phyloP scores from a whole-genome alignment of 192 early-diverging fungal species.

The Coemansia sp. region DNA sequence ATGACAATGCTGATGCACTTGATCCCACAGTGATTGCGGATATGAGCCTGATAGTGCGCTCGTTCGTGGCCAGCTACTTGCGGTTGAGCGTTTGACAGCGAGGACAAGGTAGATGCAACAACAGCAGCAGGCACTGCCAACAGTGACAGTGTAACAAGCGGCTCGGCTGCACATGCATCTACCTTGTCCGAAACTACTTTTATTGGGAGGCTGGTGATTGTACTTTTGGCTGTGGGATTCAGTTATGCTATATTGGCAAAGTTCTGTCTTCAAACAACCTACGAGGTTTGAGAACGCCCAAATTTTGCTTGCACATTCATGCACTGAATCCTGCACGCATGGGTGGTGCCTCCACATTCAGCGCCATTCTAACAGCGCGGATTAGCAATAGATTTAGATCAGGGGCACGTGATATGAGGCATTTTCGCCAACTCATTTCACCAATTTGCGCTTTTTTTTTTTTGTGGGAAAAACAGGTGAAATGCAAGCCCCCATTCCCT shows the following conservation, averaged over 20 bases:
- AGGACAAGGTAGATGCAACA: slow-evolving; percentile 36
- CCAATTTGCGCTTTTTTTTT: neutral
- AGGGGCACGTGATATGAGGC: neutral
- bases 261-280: slow-evolving; percentile 1
- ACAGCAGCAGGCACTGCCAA: neutral
- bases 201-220: slow-evolving; percentile 9
- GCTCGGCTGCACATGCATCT: slow-evolving; percentile 6
- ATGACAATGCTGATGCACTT: slow-evolving; percentile 74
- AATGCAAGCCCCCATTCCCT: neutral
- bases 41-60: slow-evolving; percentile 72
- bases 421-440: neutral
- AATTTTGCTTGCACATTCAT: neutral
- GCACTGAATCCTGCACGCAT: neutral
- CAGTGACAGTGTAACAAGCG: neutral
- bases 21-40: slow-evolving; percentile 66
- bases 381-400: neutral
- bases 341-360: neutral
- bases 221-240: slow-evolving; percentile 5
- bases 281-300: neutral
- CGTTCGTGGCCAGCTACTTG: slow-evolving; percentile 75
- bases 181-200: slow-evolving; percentile 39
- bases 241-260: neutral
- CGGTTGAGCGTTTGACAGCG: slow-evolving; percentile 52
- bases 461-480: neutral
- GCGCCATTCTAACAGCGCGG: neutral